Percentiles rank a stretch among this genome's conserved stretches.
phyloP scores from a whole-genome alignment of 2,329 filamentous ascomycete species.

The Neospermospora avenae region DNA sequence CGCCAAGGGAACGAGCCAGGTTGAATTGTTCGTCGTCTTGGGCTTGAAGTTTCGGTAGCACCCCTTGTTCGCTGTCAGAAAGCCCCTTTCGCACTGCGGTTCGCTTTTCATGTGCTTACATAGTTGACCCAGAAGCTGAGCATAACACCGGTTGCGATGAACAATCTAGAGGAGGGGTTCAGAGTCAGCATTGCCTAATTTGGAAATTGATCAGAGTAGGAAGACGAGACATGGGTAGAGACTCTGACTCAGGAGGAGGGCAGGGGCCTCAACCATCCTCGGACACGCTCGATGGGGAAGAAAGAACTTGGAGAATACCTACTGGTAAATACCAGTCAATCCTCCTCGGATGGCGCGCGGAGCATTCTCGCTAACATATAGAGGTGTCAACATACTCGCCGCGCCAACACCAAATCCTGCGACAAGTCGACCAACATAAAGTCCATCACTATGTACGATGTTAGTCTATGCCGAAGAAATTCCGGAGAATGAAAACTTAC shows the following conservation, averaged over 20 bases:
- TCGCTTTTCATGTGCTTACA: conserved; percentile 42
- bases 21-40: conserved; percentile 42
- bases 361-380: conserved; percentile 45
- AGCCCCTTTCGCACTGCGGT: not conserved
- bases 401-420: conserved; percentile 49
- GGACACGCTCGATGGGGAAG: not conserved
- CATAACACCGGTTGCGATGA: conserved; percentile 41
- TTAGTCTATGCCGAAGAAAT: not conserved
- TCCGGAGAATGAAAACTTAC: conserved; percentile 7
- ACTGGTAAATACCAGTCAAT: conserved; percentile 49
- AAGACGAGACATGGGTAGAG: too few relatives aligned
- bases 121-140: conserved; percentile 44
- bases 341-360: conserved; percentile 50
- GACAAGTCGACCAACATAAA: conserved; percentile 63
- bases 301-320: too few relatives aligned
- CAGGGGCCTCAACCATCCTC: too few relatives aligned
- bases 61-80: conserved; percentile 14
- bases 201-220: too few relatives aligned
- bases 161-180: too few relatives aligned
- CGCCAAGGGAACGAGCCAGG: conserved; percentile 60
- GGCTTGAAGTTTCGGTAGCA: conserved; percentile 37
- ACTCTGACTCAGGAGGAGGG: too few relatives aligned
- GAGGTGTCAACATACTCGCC: conserved; percentile 40
- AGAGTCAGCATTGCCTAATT: too few relatives aligned
- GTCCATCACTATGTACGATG: conserved; percentile 39